phyloP scores from a whole-genome alignment of 257 asterid species.

The Capsicum pubescens region DNA sequence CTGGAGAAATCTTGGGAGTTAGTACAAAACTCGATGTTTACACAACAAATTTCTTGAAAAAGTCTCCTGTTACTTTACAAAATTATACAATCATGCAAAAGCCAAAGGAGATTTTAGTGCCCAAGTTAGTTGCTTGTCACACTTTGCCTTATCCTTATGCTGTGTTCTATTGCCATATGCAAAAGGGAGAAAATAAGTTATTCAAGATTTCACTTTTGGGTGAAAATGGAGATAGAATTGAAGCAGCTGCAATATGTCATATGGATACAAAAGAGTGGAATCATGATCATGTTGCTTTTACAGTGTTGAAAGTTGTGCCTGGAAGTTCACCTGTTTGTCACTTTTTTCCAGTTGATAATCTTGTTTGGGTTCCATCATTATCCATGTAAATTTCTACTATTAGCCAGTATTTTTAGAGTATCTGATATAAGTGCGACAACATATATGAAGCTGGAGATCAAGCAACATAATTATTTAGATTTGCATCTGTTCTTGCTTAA shows the following conservation, averaged over 20 bases:
- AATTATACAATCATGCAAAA: slow-evolving; percentile 58
- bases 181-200: slow-evolving; percentile 56
- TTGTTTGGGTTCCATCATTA: slow-evolving; percentile 58
- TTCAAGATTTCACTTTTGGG: slow-evolving; percentile 60
- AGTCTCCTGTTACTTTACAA: slow-evolving; percentile 46
- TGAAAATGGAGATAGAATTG: slow-evolving; percentile 67
- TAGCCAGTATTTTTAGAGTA: not conserved
- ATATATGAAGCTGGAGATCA: too few relatives aligned
- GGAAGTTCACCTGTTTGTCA: slow-evolving; percentile 82
- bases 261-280: slow-evolving; percentile 83
- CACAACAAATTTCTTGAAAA: slow-evolving; percentile 52
- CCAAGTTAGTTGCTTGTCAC: slow-evolving; percentile 66
- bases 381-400: not conserved
- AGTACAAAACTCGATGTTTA: slow-evolving; percentile 43
- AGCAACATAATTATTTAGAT: not conserved
- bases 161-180: slow-evolving; percentile 78
- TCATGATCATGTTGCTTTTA: slow-evolving; percentile 67
- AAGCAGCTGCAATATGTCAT: slow-evolving; percentile 78
- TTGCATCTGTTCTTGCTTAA: not conserved
- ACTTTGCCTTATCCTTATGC: slow-evolving; percentile 83
- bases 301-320: slow-evolving; percentile 57
- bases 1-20: slow-evolving; percentile 39
- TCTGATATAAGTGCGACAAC: not conserved
- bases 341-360: slow-evolving; percentile 73
- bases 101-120: slow-evolving; percentile 43